Conservation (phyloP, 805 yeast genomes). For the Metschnikowia kofuensis region DNA sequence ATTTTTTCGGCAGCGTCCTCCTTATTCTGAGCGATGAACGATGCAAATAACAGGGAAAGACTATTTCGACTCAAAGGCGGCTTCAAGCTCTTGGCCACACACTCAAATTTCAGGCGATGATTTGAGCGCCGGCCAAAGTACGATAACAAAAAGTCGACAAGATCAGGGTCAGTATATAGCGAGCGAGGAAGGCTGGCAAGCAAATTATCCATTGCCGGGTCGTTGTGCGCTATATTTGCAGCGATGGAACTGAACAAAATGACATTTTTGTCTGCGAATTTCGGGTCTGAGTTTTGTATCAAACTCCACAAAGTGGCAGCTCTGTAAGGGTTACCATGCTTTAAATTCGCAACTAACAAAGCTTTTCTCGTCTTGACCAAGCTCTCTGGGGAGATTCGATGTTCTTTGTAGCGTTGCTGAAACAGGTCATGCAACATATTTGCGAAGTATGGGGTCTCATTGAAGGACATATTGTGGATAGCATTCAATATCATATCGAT, state of each 20-base stretch:
- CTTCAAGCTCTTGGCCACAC: slow-evolving; percentile 20
- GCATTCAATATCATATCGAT: slow-evolving; percentile 4
- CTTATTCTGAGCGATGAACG: slow-evolving; percentile 27
- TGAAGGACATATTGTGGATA: slow-evolving; percentile 9
- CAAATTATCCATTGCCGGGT: not conserved
- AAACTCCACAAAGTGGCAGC: slow-evolving; percentile 20
- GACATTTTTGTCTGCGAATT: slow-evolving; percentile 5
- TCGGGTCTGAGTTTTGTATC: not conserved
- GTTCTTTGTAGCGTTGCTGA: not conserved
- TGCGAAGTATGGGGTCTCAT: slow-evolving; percentile 17
- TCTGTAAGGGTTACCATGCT: slow-evolving; percentile 13
- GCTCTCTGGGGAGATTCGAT: not conserved
- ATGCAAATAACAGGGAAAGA: slow-evolving; percentile 29
- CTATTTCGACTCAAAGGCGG: slow-evolving; percentile 34
- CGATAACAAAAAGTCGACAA: slow-evolving; percentile 16
- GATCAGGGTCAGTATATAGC: slow-evolving; percentile 5
- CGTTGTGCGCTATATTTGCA: not conserved
- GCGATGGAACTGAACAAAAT: not conserved
- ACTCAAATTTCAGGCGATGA: slow-evolving; percentile 15
- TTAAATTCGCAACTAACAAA: slow-evolving; percentile 14
- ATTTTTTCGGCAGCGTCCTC: slow-evolving; percentile 29
- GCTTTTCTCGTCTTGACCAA: slow-evolving; percentile 1
- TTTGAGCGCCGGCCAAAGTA: slow-evolving; percentile 19
- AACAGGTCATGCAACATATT: slow-evolving; percentile 16
- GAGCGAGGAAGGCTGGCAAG: slow-evolving; percentile 6